Conservation (phyloP, 495 filamentous ascomycete species). For the Aspergillus sclerotiicarbonarius region DNA sequence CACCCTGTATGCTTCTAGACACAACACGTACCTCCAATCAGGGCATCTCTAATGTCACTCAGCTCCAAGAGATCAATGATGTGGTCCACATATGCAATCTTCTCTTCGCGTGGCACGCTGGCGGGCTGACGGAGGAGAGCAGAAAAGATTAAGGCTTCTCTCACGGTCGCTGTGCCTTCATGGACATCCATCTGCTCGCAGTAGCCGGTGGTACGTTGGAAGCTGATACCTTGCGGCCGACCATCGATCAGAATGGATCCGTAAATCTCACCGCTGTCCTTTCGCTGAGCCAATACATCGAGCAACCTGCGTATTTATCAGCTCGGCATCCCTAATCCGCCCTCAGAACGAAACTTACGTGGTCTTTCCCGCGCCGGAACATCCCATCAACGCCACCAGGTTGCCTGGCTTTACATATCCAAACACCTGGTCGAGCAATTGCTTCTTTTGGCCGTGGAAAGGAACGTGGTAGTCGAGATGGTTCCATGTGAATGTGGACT, state of each 20-base stretch:
- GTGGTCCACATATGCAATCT: constrained; percentile 49
- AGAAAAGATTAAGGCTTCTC: constrained; percentile 49
- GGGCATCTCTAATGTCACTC: constrained; percentile 44
- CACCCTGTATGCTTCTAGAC: constrained; percentile 9
- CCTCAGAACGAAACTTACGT: constrained; percentile 54
- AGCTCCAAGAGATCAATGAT: constrained; percentile 51
- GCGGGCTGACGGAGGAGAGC: constrained; percentile 46
- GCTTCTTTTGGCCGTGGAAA: constrained; percentile 47
- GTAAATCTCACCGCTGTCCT: constrained; percentile 46
- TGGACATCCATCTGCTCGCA: constrained; percentile 83
- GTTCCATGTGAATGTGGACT: constrained; percentile 50
- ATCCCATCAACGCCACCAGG: constrained; percentile 79
- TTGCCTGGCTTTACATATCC: constrained; percentile 79
- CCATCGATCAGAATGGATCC: constrained; percentile 50
- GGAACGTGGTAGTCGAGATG: constrained; percentile 70
- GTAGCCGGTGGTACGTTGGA: constrained; percentile 68
- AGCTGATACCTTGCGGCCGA: constrained; percentile 42
- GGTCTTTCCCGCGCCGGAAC: constrained; percentile 82
- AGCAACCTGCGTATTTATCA: constrained; percentile 50
- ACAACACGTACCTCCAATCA: constrained; percentile 60
- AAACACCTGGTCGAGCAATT: constrained; percentile 69
- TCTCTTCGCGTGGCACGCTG: constrained; percentile 38
- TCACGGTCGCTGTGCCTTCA: constrained; percentile 50
- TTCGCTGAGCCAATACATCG: constrained; percentile 48
- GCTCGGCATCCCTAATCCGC: constrained; percentile 47